Conservation (phyloP, 2,329 filamentous ascomycete genomes). For the Fusarium chlamydosporum region DNA sequence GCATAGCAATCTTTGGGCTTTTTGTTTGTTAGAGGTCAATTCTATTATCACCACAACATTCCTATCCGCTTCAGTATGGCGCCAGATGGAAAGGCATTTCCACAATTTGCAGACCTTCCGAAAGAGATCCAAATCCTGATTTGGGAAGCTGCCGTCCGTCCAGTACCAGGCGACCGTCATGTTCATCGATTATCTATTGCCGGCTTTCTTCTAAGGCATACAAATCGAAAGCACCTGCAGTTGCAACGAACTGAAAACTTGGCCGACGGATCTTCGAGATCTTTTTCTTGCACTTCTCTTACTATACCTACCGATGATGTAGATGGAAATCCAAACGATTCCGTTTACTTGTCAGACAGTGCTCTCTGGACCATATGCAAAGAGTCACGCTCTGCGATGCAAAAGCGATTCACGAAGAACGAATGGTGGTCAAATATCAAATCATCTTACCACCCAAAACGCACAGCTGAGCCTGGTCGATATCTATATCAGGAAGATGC, state of each 20-base stretch:
- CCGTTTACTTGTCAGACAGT: slow-evolving; percentile 30
- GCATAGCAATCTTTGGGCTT: too few species aligned
- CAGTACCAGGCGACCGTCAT: slow-evolving; percentile 6
- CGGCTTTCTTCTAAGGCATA: not conserved
- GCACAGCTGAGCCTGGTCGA: not conserved
- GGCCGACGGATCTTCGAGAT: not conserved
- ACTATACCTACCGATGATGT: slow-evolving; percentile 19
- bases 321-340: slow-evolving; percentile 23
- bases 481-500: not conserved
- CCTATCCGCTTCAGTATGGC: not conserved
- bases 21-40: too few species aligned
- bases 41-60: too few species aligned
- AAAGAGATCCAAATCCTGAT: slow-evolving; percentile 28
- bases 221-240: not conserved
- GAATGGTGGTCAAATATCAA: slow-evolving; percentile 35
- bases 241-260: not conserved
- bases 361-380: slow-evolving; percentile 24
- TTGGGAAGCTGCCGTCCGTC: slow-evolving; percentile 33
- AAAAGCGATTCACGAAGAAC: slow-evolving; percentile 20
- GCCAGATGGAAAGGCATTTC: not conserved
- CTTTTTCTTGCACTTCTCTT: not conserved
- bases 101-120: slow-evolving; percentile 10
- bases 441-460: slow-evolving; percentile 1
- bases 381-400: slow-evolving; percentile 30
- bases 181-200: slow-evolving; percentile 33